phyloP scores from a whole-genome alignment of 2,329 filamentous ascomycete species.

The Penicillium sp. region DNA sequence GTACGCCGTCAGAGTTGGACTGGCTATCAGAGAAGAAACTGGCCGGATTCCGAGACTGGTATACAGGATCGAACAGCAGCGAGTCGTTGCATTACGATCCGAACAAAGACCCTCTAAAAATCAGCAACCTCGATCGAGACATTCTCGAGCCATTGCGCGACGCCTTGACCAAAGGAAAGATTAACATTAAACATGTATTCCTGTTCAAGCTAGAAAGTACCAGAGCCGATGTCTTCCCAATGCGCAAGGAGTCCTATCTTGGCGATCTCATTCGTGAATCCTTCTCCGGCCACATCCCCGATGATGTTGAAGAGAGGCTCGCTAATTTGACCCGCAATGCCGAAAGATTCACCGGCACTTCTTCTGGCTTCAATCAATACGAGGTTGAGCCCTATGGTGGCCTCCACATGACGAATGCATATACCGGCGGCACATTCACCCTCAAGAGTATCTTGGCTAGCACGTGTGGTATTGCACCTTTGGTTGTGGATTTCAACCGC shows the following conservation, averaged over 20 bases:
- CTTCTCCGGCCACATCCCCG: slow-evolving; percentile 32
- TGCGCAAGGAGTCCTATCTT: slow-evolving; percentile 35
- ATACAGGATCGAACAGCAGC: slow-evolving; percentile 6
- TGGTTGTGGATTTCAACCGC: slow-evolving; percentile 41
- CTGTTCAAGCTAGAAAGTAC: slow-evolving; percentile 43
- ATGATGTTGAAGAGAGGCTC: slow-evolving; percentile 23
- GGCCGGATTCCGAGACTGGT: slow-evolving; percentile 25
- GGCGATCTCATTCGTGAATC: slow-evolving; percentile 32
- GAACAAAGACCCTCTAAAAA: slow-evolving; percentile 38
- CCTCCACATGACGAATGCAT: slow-evolving; percentile 37
- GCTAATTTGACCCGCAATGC: slow-evolving; percentile 24
- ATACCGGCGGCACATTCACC: slow-evolving; percentile 41
- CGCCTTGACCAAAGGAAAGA: slow-evolving; percentile 11
- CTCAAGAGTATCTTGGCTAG: slow-evolving; percentile 42
- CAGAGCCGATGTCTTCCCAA: slow-evolving; percentile 43
- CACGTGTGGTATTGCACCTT: slow-evolving; percentile 38
- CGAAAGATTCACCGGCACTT: slow-evolving; percentile 17
- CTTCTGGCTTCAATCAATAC: slow-evolving; percentile 15
- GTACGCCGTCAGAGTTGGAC: slow-evolving; percentile 12
- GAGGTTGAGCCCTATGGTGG: slow-evolving; percentile 31
- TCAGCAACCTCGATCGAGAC: slow-evolving; percentile 38
- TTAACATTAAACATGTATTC: slow-evolving; percentile 42
- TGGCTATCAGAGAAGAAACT: slow-evolving; percentile 19
- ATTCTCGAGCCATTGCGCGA: slow-evolving; percentile 25
- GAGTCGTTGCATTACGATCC: slow-evolving; percentile 32